Evolutionary conservation across 768 basidiomycete species (phyloP).

Genomic region (Psilocybe subaeruginosa): DNA sequence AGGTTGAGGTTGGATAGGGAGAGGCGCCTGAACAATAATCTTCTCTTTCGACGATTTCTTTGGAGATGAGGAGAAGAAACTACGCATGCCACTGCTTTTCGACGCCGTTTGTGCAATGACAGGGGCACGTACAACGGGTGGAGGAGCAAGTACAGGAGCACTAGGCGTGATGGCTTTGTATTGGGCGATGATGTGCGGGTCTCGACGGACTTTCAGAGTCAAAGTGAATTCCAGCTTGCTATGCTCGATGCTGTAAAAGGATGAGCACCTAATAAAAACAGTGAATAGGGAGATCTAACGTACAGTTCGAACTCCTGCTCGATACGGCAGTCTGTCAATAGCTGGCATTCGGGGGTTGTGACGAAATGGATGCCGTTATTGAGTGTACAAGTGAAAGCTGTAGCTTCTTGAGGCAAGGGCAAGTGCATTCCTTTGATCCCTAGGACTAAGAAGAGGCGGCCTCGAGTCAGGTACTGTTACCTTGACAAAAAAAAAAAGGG

Average conservation of each 20-base stretch:
- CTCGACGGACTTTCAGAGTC: slow-evolving; percentile 82
- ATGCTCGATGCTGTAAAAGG: slow-evolving; percentile 73
- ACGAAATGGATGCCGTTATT: slow-evolving; percentile 98
- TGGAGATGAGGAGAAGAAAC: slow-evolving; percentile 77
- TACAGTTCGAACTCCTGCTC: slow-evolving; percentile 93
- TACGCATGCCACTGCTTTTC: slow-evolving; percentile 65
- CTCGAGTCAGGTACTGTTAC: slow-evolving; percentile 10
- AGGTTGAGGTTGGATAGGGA: slow-evolving; percentile 41
- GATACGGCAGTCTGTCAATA: slow-evolving; percentile 62
- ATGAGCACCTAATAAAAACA: background rate
- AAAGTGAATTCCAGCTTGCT: slow-evolving; percentile 95
- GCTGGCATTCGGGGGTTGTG: slow-evolving; percentile 78
- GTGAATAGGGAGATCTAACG: slow-evolving; percentile 25
- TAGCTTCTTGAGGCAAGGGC: slow-evolving; percentile 78
- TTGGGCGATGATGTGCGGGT: slow-evolving; percentile 82
- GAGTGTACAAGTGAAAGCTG: slow-evolving; percentile 81
- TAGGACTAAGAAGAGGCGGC: slow-evolving; percentile 55
- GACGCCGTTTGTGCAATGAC: slow-evolving; percentile 52
- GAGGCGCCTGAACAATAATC: slow-evolving; percentile 40
- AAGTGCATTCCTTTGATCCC: slow-evolving; percentile 74
- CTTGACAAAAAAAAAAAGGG: background rate
- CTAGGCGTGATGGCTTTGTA: slow-evolving; percentile 64
- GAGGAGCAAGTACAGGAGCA: slow-evolving; percentile 38
- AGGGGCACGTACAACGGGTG: slow-evolving; percentile 33
- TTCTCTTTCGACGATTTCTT: slow-evolving; percentile 63